A percentile compares a stretch with the other conserved stretches of the same genome.
Evolutionary conservation across 108 stramenopile genomes (phyloP).

Genomic region (Discostella stelligeroides): DNA sequence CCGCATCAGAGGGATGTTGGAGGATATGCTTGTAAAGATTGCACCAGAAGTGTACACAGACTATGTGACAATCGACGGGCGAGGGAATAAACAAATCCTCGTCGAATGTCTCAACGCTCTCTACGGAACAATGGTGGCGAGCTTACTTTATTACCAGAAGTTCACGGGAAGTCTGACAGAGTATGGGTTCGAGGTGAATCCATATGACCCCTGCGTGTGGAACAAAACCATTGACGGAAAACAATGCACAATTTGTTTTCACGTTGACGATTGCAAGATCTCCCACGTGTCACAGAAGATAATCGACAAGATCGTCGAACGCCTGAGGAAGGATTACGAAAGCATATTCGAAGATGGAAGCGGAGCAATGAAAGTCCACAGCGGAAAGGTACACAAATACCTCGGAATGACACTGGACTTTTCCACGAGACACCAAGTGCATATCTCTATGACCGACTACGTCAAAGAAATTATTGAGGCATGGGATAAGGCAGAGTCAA

Average conservation of each 20-base stretch:
- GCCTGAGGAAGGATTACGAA: conserved; percentile 7
- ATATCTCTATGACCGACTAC: conserved; percentile 6
- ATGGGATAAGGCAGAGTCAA: neutral
- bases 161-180: no score
- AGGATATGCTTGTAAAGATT: conserved; percentile 36
- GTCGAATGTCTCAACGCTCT: conserved; percentile 17
- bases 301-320: conserved; percentile 1
- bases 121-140: conserved; percentile 15
- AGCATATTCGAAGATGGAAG: conserved; percentile 21
- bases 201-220: conserved; percentile 36
- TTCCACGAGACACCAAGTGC: neutral
- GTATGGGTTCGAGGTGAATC: conserved; percentile 20
- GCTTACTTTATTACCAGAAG: no score
- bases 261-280: conserved; percentile 49
- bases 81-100: conserved; percentile 4
- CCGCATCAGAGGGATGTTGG: conserved; percentile 19
- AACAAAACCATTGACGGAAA: conserved; percentile 42
- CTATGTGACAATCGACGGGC: neutral
- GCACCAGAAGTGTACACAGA: conserved; percentile 33
- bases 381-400: conserved; percentile 1
- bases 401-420: conserved; percentile 13
- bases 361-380: conserved; percentile 7
- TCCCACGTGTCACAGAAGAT: conserved; percentile 23
- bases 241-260: conserved; percentile 26
- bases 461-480: conserved; percentile 3